These are phyloP conservation scores for Ustilago shanxiensis DNA, from an alignment of 1,284 basidiomycete genomes.

Conservation along the genomic window DNA sequence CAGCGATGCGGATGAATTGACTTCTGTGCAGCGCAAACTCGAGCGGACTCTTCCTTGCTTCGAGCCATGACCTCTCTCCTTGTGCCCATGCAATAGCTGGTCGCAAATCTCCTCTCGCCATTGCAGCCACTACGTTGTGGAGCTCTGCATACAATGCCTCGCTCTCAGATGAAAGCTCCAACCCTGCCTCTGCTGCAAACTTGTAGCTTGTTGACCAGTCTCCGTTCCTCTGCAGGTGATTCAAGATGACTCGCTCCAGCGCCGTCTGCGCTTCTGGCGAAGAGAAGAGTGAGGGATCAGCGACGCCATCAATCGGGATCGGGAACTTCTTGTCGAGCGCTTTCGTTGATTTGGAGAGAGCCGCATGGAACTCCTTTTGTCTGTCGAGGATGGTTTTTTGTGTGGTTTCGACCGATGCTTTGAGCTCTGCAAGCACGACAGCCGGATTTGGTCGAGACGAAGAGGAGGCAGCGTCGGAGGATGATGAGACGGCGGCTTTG, in stretches of 20 bases:
- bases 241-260: conserved; percentile 53
- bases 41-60: conserved; percentile 44
- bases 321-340: conserved; percentile 64
- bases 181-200: conserved; percentile 46
- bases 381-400: conserved; percentile 56
- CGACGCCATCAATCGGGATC: conserved; percentile 53
- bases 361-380: conserved; percentile 61
- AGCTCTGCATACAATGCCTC: conserved; percentile 32
- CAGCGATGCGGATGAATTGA: conserved; percentile 59
- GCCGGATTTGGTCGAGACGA: conserved; percentile 19
- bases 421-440: conserved; percentile 40
- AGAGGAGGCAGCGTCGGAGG: conserved; percentile 3
- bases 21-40: conserved; percentile 63
- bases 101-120: conserved; percentile 50
- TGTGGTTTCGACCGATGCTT: conserved; percentile 36
- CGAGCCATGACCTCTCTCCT: conserved; percentile 43
- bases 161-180: conserved; percentile 19
- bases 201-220: conserved; percentile 49
- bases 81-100: conserved; percentile 61
- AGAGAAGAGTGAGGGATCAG: conserved; percentile 58
- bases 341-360: conserved; percentile 57
- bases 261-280: conserved; percentile 47
- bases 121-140: conserved; percentile 27
- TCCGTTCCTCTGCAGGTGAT: conserved; percentile 63
- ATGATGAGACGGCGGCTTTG: conserved; percentile 29